Conservation (phyloP, 1,139 yeast species). For the Geotrichum citri-aurantii region DNA sequence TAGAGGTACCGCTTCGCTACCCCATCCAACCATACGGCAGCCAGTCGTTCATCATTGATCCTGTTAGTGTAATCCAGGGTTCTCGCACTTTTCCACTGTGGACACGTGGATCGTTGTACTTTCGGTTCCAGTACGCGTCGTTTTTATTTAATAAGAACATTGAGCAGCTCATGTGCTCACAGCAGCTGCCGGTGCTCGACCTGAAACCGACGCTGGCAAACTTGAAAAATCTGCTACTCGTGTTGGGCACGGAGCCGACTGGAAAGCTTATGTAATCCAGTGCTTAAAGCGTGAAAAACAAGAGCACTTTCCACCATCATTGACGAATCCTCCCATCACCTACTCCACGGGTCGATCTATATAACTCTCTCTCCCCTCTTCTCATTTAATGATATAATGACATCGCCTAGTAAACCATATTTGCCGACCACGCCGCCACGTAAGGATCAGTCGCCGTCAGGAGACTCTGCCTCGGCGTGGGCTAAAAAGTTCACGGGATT, state of each 20-base stretch:
- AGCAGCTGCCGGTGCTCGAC: slow-evolving; percentile 35
- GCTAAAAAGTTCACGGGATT: neutral
- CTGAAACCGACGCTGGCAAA: slow-evolving; percentile 39
- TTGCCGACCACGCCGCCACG: slow-evolving; percentile 4
- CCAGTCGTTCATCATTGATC: slow-evolving; percentile 47
- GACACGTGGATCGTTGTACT: slow-evolving; percentile 43
- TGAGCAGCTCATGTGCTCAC: slow-evolving; percentile 44
- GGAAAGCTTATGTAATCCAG: neutral
- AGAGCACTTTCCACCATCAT: neutral
- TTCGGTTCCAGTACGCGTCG: slow-evolving; percentile 50
- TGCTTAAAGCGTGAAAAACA: neutral
- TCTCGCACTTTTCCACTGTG: slow-evolving; percentile 45
- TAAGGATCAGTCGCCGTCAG: neutral
- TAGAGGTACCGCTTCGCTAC: slow-evolving; percentile 46
- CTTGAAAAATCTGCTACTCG: slow-evolving; percentile 37
- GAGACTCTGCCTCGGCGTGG: neutral
- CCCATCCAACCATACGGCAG: slow-evolving; percentile 49
- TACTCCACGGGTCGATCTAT: neutral
- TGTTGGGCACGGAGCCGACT: slow-evolving; percentile 15
- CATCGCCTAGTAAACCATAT: slow-evolving; percentile 7
- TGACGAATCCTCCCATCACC: neutral
- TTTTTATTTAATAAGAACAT: slow-evolving; percentile 45
- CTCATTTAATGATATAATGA: slow-evolving; percentile 2
- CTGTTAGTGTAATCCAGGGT: slow-evolving; percentile 43
- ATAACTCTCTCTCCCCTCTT: neutral